Base-by-base conservation (phyloP, 192 early-diverging fungal genomes). In the Coemansia sp. region DNA sequence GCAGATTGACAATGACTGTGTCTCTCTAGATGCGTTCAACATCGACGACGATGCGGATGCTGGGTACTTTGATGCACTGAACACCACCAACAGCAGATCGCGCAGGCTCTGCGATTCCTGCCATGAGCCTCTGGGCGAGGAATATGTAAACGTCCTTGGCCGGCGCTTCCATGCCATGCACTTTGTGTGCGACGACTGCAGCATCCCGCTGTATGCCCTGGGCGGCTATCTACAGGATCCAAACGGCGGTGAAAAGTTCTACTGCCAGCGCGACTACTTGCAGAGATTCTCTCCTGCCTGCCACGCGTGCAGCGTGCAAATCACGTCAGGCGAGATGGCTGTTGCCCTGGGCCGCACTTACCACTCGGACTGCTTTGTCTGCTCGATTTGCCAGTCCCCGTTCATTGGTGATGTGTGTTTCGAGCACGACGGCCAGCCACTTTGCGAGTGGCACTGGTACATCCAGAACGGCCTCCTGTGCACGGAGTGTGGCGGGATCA, bases 401-500 rank as follows among this genome's bases (percentile, higher is more conserved):
- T 83, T 83, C 65, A 69, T 70, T 49, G 81, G 76, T 65, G 81
- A 83, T 49, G 73, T 78, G 34, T 83, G 81, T 67, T 83, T 79
- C 33, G 81, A 83, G 64, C 76, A 79, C 40, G 73, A 83, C 38
- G 69, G 81, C 60, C 75, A 79, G 70, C 81, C 81, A 20, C 60
- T 79, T 34, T 83, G 81, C 58, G 81, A 83, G 63, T 79, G 81
- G 76, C 81, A 83, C 53, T 83, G 81, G 81, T 76, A 79, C 35
- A 76, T 75, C 29, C 81, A 83, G 66, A 77, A 79, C 55, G 81
- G 81, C 6, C 67, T 73, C 23, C 60, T 83, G 56, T 83, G 81
- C 52, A 57, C 75, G 7, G 80, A 82, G 66, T 82, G 80, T 38
- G 80, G 80, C 54, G 75, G 71, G 33, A 82, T 73, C 48, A 82